A percentile compares a stretch with the other conserved stretches of the same genome.
Conservation (phyloP, 352 stramenopile species). For the Albugo candida region DNA sequence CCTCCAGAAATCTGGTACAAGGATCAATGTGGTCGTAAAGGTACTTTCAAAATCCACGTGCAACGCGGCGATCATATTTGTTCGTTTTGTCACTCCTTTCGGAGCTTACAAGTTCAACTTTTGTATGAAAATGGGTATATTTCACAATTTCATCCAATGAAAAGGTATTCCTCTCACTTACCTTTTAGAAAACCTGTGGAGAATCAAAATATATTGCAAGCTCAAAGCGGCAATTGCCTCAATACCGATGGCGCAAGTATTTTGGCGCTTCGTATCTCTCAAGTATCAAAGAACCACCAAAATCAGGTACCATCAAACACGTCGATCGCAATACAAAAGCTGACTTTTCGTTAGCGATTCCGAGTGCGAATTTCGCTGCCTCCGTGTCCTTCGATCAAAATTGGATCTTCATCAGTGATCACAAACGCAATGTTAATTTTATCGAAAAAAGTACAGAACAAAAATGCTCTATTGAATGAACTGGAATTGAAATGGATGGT, state of each 20-base stretch:
- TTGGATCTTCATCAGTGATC: not conserved
- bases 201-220: conserved; percentile 51
- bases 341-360: not conserved
- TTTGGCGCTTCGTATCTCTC: conserved; percentile 43
- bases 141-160: not conserved
- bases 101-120: conserved; percentile 33
- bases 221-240: conserved; percentile 36
- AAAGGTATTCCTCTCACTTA: not conserved
- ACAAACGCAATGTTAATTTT: not conserved
- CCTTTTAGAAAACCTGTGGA: conserved; percentile 33
- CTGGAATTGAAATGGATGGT: not conserved
- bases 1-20: conserved; percentile 56
- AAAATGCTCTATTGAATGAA: not conserved
- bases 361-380: not conserved
- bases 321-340: no score
- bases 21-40: conserved; percentile 57
- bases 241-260: conserved; percentile 28
- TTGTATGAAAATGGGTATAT: conserved; percentile 43
- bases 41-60: conserved; percentile 38
- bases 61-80: conserved; percentile 15
- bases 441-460: not conserved
- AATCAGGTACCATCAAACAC: conserved; percentile 57
- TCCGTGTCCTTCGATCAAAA: not conserved
- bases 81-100: conserved; percentile 22
- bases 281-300: conserved; percentile 70